Evolutionary conservation across 1,284 basidiomycete species (phyloP), one percentile per base, ranked within the genome.

Genomic region (Termitomyces sp.): DNA sequence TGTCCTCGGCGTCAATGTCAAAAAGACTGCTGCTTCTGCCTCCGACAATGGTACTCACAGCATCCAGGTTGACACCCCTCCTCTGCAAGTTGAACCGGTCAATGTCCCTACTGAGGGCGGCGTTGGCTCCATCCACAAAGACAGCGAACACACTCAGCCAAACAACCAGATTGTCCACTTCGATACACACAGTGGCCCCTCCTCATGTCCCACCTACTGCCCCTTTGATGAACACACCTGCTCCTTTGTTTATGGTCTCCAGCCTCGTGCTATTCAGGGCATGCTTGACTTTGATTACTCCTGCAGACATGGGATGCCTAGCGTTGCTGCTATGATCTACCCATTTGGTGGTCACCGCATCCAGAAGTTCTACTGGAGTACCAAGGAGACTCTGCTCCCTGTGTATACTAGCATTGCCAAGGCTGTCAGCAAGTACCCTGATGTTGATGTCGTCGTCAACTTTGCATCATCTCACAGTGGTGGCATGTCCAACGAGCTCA

Each of bases 341-440:
- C 97, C 97, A 68, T 99, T 99, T 75, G 96, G 96, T 69, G 96
- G 96, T 31, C 96, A 98, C 76, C 96, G 98, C 77, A 97, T 98
- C 72, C 96, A 99, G 75, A 99, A 99, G 80, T 97, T 97, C 82
- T 95, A 99, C 83, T 99, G 96, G 96, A 96, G 96, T 57, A 99
- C 97, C 55, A 95, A 93, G 79, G 96, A 99, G 80, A 97, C 95
- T 1, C 86, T 99, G 43, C 84, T 99, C 39, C 96, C 96, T 43
- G 96, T 99, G 53, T 99, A 98, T 79, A 97, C 96, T 28, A 87
- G 84, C 57, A 81, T 98, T 61, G 86, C 83, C 54, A 96, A 99
- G 69, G 97, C 96, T 7, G 85, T 91, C 63, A 81, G 84, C 73
- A 99, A 97, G 81, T 96, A 97, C 77, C 83, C 91, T 41, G 96